Percentiles rank a stretch among this genome's conserved stretches.
These are phyloP conservation scores for Mycena crocata DNA, from an alignment of 768 basidiomycete species.

Conservation along the genomic window DNA sequence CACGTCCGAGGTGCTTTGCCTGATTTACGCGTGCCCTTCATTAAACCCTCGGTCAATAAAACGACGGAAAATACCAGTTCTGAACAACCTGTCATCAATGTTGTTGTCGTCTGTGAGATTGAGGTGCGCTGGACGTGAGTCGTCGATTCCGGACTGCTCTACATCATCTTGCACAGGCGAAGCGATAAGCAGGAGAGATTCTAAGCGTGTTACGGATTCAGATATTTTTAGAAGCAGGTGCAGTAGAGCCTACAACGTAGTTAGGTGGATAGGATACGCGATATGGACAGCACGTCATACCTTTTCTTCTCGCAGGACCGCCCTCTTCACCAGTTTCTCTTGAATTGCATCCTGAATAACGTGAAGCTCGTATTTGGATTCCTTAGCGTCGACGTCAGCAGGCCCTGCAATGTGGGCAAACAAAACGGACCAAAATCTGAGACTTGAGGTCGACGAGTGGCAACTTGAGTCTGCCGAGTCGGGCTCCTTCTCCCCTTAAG, in stretches of 20 bases:
- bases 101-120: constrained; percentile 54
- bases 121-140: constrained; percentile 48
- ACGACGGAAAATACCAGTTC: neutral
- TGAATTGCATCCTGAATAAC: constrained; percentile 80
- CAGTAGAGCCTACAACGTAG: constrained; percentile 71
- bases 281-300: constrained; percentile 50
- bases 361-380: constrained; percentile 72
- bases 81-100: constrained; percentile 55
- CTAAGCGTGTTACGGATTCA: constrained; percentile 89
- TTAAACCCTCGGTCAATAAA: constrained; percentile 2
- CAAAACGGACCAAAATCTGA: constrained; percentile 73
- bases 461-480: constrained; percentile 72
- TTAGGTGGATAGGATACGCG: constrained; percentile 13
- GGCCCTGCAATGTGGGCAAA: neutral
- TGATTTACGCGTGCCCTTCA: constrained; percentile 66
- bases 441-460: constrained; percentile 74
- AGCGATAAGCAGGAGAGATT: constrained; percentile 82
- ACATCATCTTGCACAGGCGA: constrained; percentile 59
- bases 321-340: constrained; percentile 79
- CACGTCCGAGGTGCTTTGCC: constrained; percentile 84
- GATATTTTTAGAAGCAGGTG: constrained; percentile 92
- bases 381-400: constrained; percentile 49
- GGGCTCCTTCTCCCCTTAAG: constrained; percentile 83
- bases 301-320: constrained; percentile 88
- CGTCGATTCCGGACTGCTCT: constrained; percentile 47